These are phyloP conservation scores for Globisporangium barbulae DNA, from an alignment of 352 stramenopile genomes.

Conservation along the genomic window DNA sequence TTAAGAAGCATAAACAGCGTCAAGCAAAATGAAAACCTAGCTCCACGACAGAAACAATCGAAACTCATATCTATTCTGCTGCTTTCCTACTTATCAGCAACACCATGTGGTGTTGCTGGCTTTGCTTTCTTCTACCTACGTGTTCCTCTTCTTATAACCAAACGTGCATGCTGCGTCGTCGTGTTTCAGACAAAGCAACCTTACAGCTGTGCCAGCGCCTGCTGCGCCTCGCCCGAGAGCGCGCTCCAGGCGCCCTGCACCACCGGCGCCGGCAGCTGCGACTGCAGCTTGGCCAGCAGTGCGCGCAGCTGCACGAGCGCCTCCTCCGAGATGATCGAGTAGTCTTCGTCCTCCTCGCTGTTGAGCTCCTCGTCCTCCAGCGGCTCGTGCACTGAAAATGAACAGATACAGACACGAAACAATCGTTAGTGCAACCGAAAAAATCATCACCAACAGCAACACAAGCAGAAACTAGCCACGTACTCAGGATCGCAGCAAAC, in stretches of 20 bases:
- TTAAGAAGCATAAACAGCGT: not conserved
- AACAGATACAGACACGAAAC: not conserved
- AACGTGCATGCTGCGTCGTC: not conserved
- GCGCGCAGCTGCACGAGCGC: slow-evolving; percentile 51
- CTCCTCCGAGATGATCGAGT: slow-evolving; percentile 66
- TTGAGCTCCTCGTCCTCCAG: slow-evolving; percentile 43
- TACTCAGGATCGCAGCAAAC: slow-evolving; percentile 73
- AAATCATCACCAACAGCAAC: slow-evolving; percentile 8
- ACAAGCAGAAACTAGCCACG: slow-evolving; percentile 20
- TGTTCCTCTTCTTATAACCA: slow-evolving; percentile 6
- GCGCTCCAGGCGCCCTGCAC: slow-evolving; percentile 68
- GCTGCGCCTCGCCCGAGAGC: slow-evolving; percentile 68
- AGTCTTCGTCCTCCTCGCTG: slow-evolving; percentile 61
- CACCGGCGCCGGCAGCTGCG: slow-evolving; percentile 51
- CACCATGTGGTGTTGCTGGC: not conserved
- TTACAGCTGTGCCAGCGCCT: slow-evolving; percentile 65
- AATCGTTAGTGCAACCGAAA: slow-evolving; percentile 15
- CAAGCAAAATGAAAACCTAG: not conserved
- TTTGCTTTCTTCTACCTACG: not conserved
- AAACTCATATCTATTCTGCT: slow-evolving; percentile 10
- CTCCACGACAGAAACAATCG: not conserved
- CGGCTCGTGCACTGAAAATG: slow-evolving; percentile 56
- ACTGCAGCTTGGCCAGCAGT: slow-evolving; percentile 64
- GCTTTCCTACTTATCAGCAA: slow-evolving; percentile 2
- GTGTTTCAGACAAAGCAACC: not conserved